A percentile compares a stretch with the other conserved stretches of the same genome.
Evolutionary conservation across 305 asterid genomes (phyloP).

Genomic region (Fraxinus greggii): DNA sequence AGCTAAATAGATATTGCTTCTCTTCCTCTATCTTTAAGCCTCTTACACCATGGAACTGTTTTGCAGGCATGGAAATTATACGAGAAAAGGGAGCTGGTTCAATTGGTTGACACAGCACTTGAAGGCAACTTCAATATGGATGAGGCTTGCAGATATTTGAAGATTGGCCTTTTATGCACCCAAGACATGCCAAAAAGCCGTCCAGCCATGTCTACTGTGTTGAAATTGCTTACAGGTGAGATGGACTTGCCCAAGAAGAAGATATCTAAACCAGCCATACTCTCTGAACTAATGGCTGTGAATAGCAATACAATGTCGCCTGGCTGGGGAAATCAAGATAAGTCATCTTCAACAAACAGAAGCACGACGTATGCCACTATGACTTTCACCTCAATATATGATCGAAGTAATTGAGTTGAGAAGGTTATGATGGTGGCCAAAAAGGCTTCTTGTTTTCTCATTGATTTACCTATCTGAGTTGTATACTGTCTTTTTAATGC

Average conservation of each 20-base stretch:
- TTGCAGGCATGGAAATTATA: constrained; percentile 67
- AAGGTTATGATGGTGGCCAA: not conserved
- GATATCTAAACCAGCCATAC: constrained; percentile 53
- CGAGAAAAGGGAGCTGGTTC: constrained; percentile 45
- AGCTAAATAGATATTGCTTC: not conserved
- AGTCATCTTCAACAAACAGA: constrained; percentile 36
- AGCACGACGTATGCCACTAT: constrained; percentile 47
- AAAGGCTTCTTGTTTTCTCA: not conserved
- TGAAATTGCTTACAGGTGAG: constrained; percentile 69
- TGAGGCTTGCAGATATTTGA: constrained; percentile 59
- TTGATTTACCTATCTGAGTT: not conserved
- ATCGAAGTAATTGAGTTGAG: constrained; percentile 45
- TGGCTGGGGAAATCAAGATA: constrained; percentile 33
- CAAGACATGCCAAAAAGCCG: constrained; percentile 59
- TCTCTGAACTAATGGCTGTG: constrained; percentile 37
- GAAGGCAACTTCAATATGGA: constrained; percentile 33
- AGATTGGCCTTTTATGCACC: constrained; percentile 65
- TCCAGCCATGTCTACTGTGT: constrained; percentile 64
- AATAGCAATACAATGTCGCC: constrained; percentile 35
- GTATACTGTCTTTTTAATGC: not conserved
- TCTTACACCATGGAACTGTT: constrained; percentile 4
- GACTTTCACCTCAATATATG: constrained; percentile 59
- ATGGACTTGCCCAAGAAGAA: constrained; percentile 35
- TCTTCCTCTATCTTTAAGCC: not conserved
- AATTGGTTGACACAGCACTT: constrained; percentile 51